Evolutionary conservation across 1,284 basidiomycete species (phyloP).

Genomic region (Leccinum griseonigrum): DNA sequence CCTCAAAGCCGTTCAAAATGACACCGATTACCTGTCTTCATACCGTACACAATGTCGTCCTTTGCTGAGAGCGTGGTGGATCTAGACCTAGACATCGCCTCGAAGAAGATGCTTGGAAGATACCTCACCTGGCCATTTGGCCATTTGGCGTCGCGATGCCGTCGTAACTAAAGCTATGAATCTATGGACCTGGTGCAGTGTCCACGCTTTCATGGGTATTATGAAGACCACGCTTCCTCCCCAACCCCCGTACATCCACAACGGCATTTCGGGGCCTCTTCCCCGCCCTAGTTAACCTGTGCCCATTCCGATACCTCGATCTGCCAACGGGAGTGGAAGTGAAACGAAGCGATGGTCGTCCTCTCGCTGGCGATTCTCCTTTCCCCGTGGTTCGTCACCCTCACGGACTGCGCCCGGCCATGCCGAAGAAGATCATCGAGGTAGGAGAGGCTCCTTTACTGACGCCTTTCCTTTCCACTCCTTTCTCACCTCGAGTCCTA

Average conservation of each 20-base stretch:
- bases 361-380: conserved; percentile 43
- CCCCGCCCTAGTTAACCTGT: conserved; percentile 31
- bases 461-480: conserved; percentile 48
- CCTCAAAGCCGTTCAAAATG: conserved; percentile 51
- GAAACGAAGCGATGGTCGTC: conserved; percentile 38
- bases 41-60: conserved; percentile 32
- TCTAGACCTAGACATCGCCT: conserved; percentile 32
- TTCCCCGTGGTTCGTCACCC: conserved; percentile 38
- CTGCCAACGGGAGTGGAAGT: conserved; percentile 29
- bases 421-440: conserved; percentile 28
- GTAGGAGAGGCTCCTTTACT: conserved; percentile 32
- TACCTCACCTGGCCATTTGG: conserved; percentile 31
- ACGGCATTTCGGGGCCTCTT: conserved; percentile 17
- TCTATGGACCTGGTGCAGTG: conserved; percentile 29
- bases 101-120: conserved; percentile 33
- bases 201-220: conserved; percentile 6
- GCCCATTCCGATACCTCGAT: conserved; percentile 35
- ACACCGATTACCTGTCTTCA: conserved; percentile 33
- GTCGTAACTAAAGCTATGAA: conserved; percentile 27
- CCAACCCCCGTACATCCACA: conserved; percentile 12
- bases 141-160: conserved; percentile 33
- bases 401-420: conserved; percentile 24
- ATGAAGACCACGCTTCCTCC: conserved; percentile 12
- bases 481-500: conserved; percentile 33
- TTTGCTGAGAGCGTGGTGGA: conserved; percentile 34